Conservation (phyloP, 2,329 filamentous ascomycete genomes). For the Penicillium janthinellum region DNA sequence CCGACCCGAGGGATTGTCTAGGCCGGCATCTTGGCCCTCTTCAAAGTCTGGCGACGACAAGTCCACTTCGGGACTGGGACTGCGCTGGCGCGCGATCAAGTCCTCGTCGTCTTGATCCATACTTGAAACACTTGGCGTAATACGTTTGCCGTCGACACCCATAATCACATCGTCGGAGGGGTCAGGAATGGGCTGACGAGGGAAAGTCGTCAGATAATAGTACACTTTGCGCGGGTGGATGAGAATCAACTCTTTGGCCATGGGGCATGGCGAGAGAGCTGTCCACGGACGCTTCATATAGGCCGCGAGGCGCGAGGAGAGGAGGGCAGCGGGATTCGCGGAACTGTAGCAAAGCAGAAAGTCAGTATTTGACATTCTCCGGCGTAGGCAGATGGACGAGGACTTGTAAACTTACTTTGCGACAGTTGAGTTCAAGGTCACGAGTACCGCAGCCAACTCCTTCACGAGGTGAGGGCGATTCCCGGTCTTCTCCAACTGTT, state of each 20-base stretch:
- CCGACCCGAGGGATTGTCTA: constrained; percentile 60
- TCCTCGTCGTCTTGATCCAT: constrained; percentile 72
- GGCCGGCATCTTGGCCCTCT: constrained; percentile 59
- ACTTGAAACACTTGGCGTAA: constrained; percentile 82
- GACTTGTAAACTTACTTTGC: constrained; percentile 72
- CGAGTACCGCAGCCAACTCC: constrained; percentile 80
- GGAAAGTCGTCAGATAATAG: constrained; percentile 90
- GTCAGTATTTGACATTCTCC: constrained; percentile 17
- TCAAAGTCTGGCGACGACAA: constrained; percentile 86
- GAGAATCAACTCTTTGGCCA: constrained; percentile 89
- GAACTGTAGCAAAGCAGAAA: constrained; percentile 62
- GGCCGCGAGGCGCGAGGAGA: constrained; percentile 85
- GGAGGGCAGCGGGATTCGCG: constrained; percentile 91
- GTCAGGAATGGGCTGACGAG: constrained; percentile 78
- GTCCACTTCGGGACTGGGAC: constrained; percentile 90
- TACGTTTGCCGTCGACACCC: constrained; percentile 60
- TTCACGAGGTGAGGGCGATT: constrained; percentile 95
- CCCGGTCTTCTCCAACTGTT: constrained; percentile 83
- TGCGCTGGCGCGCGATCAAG: constrained; percentile 62
- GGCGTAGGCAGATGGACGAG: constrained; percentile 3
- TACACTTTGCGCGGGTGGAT: constrained; percentile 94
- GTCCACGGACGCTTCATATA: constrained; percentile 90
- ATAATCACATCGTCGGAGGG: constrained; percentile 56
- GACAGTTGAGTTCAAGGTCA: constrained; percentile 75
- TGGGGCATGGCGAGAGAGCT: constrained; percentile 75